Evolutionary conservation across 257 asterid genomes (phyloP).

Genomic region (Salvia miltiorrhiza): DNA sequence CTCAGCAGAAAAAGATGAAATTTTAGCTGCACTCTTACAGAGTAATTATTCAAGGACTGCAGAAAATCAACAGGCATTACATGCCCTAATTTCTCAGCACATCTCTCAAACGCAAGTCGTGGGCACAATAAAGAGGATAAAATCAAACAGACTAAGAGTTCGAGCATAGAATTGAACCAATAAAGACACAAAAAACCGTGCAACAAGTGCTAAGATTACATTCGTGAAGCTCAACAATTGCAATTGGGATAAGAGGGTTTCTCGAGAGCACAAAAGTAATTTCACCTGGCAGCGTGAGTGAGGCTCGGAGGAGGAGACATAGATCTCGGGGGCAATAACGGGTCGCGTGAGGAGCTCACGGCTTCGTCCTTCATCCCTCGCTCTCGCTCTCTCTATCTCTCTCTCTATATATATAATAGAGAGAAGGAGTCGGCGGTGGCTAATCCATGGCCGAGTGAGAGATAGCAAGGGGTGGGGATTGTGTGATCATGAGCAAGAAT

Average conservation of each 20-base stretch:
- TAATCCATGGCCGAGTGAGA: too few relatives aligned
- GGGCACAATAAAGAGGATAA: not conserved
- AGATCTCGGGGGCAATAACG: constrained; percentile 62
- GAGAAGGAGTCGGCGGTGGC: too few relatives aligned
- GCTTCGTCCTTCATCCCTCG: constrained; percentile 83
- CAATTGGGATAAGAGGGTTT: constrained; percentile 10
- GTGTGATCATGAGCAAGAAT: too few relatives aligned
- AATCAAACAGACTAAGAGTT: constrained; percentile 4
- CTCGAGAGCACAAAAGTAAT: constrained; percentile 21
- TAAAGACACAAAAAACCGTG: constrained; percentile 1
- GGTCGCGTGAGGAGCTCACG: constrained; percentile 85
- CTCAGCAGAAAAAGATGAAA: constrained; percentile 10
- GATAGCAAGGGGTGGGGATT: too few relatives aligned
- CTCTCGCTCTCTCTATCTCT: not conserved
- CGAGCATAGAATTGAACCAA: constrained; percentile 16
- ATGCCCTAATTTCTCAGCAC: constrained; percentile 21
- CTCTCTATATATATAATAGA: not conserved
- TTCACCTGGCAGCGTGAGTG: constrained; percentile 96
- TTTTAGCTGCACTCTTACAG: not conserved
- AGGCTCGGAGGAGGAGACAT: constrained; percentile 75
- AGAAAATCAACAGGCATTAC: constrained; percentile 13
- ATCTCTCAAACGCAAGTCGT: not conserved
- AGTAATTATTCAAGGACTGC: not conserved
- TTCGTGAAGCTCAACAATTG: not conserved
- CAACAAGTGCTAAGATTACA: constrained; percentile 6